phyloP scores from a whole-genome alignment of 2,329 filamentous ascomycete species.

The Monilinia polystroma region DNA sequence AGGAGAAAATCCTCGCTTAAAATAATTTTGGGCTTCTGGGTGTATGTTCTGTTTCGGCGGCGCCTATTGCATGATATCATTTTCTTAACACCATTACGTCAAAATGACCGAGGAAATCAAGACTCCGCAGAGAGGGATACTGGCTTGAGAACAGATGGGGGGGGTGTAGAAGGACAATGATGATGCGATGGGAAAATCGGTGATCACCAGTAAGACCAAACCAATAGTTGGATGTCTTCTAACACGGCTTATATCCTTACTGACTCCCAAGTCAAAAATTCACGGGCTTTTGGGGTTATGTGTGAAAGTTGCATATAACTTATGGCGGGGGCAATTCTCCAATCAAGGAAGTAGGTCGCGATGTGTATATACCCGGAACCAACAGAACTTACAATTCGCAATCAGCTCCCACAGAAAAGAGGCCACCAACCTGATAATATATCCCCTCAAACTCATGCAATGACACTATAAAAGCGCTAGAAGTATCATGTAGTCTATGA shows the following conservation, averaged over 20 bases:
- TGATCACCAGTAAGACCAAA: neutral
- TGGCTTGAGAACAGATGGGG: neutral
- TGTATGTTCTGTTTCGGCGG: neutral
- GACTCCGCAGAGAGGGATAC: neutral
- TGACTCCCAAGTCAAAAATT: neutral
- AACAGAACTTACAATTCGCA: too few species aligned
- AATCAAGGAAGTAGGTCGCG: too few species aligned
- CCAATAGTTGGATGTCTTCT: too few species aligned
- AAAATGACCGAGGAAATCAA: neutral
- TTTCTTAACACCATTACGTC: neutral
- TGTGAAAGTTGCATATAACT: neutral
- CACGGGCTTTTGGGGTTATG: neutral
- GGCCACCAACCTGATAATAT: too few species aligned
- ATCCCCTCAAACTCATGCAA: too few species aligned
- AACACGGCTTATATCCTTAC: too few species aligned
- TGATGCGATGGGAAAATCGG: neutral
- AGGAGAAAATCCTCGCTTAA: neutral
- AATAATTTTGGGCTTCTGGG: neutral
- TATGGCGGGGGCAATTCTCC: too few species aligned
- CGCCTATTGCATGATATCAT: neutral
- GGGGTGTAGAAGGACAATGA: neutral
- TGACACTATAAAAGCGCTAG: too few species aligned
- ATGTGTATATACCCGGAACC: too few species aligned
- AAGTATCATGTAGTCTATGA: neutral
- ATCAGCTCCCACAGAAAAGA: too few species aligned